A percentile compares a stretch with the other conserved stretches of the same genome.
These are phyloP conservation scores for Globisporangium takayamanum DNA, from an alignment of 352 stramenopile genomes.

Conservation along the genomic window DNA sequence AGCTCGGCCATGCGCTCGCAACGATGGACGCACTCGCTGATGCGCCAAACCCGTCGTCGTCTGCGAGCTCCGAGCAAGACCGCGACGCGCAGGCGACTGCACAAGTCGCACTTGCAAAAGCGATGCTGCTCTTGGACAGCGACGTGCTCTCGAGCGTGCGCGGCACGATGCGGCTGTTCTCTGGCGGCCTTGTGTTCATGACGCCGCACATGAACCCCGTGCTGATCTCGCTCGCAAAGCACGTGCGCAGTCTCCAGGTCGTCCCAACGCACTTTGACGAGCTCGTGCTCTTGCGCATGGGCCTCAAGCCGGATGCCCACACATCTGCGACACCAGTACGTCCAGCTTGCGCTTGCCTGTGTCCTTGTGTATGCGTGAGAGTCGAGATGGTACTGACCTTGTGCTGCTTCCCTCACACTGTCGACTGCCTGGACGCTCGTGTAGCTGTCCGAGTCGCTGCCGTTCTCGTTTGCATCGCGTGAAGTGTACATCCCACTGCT, in stretches of 20 bases:
- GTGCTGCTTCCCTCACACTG: not conserved
- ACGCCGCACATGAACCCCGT: slow-evolving; percentile 49
- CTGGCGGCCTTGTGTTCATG: slow-evolving; percentile 53
- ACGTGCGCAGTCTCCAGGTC: slow-evolving; percentile 43
- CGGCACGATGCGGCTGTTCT: slow-evolving; percentile 50
- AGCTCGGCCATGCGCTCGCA: slow-evolving; percentile 30
- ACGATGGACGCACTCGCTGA: slow-evolving; percentile 29
- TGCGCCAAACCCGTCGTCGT: not conserved
- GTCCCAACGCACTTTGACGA: slow-evolving; percentile 50
- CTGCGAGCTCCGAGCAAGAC: not conserved
- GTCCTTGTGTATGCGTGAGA: not conserved
- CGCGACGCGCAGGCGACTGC: not conserved
- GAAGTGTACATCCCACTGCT: slow-evolving; percentile 48
- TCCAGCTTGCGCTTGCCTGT: not conserved
- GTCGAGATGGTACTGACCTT: not conserved
- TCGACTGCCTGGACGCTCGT: not conserved
- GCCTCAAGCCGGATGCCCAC: slow-evolving; percentile 29
- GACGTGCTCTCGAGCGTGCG: slow-evolving; percentile 32
- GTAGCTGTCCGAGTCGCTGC: slow-evolving; percentile 33
- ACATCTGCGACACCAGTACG: slow-evolving; percentile 22
- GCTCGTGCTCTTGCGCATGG: slow-evolving; percentile 53
- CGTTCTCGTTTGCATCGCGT: slow-evolving; percentile 21
- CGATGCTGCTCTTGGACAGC: slow-evolving; percentile 41
- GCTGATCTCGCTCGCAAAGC: slow-evolving; percentile 53
- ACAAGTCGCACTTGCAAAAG: slow-evolving; percentile 22